phyloP scores from a whole-genome alignment of 805 yeast species.

The Nakazawaea pomicola region DNA sequence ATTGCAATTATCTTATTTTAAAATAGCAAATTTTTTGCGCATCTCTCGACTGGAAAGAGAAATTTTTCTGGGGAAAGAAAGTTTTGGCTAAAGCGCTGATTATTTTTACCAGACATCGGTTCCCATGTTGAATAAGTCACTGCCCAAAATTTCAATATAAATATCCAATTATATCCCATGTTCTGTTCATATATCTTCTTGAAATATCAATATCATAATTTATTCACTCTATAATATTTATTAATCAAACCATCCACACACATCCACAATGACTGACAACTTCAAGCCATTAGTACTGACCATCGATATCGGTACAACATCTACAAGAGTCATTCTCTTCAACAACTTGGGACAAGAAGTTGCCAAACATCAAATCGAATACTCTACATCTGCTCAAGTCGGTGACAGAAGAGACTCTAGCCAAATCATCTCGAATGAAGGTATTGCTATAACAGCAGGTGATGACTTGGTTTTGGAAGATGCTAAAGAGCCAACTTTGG shows the following conservation, averaged over 20 bases:
- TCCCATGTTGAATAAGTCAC: no score
- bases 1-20: not conserved
- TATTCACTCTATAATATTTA: not conserved
- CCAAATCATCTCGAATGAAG: conserved; percentile 69
- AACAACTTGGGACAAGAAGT: conserved; percentile 68
- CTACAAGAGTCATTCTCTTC: conserved; percentile 84
- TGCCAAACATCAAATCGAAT: conserved; percentile 87
- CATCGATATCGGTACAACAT: conserved; percentile 88
- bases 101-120: no score
- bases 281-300: conserved; percentile 51
- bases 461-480: conserved; percentile 59
- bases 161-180: not conserved
- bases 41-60: no score
- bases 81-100: not conserved
- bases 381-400: conserved; percentile 65
- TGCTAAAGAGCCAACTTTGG: conserved; percentile 56
- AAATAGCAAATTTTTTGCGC: not conserved
- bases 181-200: not conserved
- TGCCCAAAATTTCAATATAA: no score
- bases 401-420: conserved; percentile 30
- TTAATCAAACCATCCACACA: no score
- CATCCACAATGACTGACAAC: no score
- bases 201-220: not conserved
- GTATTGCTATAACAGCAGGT: conserved; percentile 55
- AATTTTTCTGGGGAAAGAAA: conserved; percentile 7